Conservation (phyloP, 2,329 filamentous ascomycete species). For the Xylogone sp. region DNA sequence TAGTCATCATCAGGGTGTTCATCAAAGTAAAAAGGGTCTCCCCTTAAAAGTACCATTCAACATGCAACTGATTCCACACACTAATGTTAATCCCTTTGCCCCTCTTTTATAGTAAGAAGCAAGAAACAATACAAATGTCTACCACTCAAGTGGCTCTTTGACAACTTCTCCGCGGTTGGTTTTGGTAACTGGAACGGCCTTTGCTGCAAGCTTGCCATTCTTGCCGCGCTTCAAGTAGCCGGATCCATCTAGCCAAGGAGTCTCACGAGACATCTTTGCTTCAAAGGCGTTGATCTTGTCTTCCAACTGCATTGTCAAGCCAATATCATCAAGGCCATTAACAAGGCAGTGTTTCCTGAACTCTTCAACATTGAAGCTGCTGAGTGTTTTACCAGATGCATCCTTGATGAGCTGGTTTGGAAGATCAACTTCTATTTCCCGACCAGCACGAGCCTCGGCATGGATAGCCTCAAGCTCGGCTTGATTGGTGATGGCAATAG, state of each 20-base stretch:
- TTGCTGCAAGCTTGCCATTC: constrained; percentile 52
- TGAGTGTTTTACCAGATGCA: constrained; percentile 67
- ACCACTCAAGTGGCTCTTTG: constrained; percentile 89
- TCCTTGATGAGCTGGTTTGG: constrained; percentile 80
- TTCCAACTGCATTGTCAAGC: constrained; percentile 87
- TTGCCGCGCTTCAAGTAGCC: constrained; percentile 68
- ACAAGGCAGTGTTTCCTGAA: constrained; percentile 93
- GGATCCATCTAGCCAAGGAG: constrained; percentile 87
- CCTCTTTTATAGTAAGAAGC: not conserved
- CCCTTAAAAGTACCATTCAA: not conserved
- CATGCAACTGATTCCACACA: not conserved
- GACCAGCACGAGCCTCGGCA: constrained; percentile 71
- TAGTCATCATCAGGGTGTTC: not conserved
- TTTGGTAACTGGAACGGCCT: constrained; percentile 70
- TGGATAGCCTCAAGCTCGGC: constrained; percentile 66
- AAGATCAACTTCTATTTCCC: constrained; percentile 86
- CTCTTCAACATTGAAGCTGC: constrained; percentile 81
- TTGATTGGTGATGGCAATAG: constrained; percentile 69
- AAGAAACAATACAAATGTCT: constrained; percentile 3
- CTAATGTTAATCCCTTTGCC: not conserved
- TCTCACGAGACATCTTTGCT: constrained; percentile 68
- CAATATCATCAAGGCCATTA: constrained; percentile 94
- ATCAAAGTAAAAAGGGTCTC: too few relatives aligned
- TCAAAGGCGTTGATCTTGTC: constrained; percentile 86
- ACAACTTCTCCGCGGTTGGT: constrained; percentile 85